A percentile compares a stretch with the other conserved stretches of the same genome.
These are phyloP conservation scores for Cudoniella acicularis DNA, from an alignment of 495 filamentous ascomycete genomes.

Conservation along the genomic window DNA sequence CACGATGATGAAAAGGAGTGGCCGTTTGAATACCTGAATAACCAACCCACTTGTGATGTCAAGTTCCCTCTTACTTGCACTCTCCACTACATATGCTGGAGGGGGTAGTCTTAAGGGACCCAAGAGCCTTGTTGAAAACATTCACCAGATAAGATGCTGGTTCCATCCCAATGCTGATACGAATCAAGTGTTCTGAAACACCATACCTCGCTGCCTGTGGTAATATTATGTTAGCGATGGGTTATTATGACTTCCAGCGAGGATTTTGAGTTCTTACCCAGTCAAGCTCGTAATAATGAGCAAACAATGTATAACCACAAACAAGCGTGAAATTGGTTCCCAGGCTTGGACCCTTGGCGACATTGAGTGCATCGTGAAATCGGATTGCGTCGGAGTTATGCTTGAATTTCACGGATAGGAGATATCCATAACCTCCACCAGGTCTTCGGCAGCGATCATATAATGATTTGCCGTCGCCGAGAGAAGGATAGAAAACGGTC, in stretches of 20 bases:
- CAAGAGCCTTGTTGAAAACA: not conserved
- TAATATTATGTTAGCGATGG: not conserved
- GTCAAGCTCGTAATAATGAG: constrained; percentile 84
- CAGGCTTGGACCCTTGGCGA: constrained; percentile 83
- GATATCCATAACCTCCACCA: constrained; percentile 79
- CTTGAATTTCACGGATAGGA: constrained; percentile 76
- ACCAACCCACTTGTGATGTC: no score
- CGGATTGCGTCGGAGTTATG: constrained; percentile 61
- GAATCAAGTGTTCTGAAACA: constrained; percentile 67
- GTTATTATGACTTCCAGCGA: not conserved
- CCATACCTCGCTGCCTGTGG: constrained; percentile 49
- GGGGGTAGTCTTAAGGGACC: not conserved
- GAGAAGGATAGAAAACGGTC: not conserved
- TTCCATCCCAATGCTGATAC: constrained; percentile 86
- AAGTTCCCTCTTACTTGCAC: no score
- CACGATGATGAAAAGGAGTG: no score
- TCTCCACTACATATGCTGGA: not conserved
- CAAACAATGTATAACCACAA: constrained; percentile 83
- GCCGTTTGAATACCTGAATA: no score
- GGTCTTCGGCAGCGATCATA: constrained; percentile 73
- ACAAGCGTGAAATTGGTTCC: constrained; percentile 90
- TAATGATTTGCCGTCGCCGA: constrained; percentile 77
- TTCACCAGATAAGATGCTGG: not conserved
- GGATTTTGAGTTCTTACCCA: constrained; percentile 53
- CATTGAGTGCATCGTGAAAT: constrained; percentile 81